These are phyloP conservation scores for Aspergillus sp. DNA, from an alignment of 2,329 filamentous ascomycete species.

Conservation along the genomic window DNA sequence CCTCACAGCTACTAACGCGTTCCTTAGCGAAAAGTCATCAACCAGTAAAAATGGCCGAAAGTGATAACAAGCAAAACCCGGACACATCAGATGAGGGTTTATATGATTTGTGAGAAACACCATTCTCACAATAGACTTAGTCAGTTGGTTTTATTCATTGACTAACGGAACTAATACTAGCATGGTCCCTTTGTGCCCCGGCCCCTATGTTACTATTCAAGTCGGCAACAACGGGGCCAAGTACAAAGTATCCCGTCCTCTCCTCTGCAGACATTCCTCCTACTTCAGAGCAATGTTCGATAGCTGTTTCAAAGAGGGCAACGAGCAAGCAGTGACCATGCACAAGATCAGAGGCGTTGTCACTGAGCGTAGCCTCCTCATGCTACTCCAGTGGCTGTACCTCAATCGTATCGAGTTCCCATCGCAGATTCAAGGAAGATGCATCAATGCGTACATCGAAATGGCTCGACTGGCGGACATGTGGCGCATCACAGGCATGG, in stretches of 20 bases:
- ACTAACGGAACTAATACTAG: too few species aligned
- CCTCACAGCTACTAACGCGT: too few species aligned
- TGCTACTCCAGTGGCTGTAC: conserved; percentile 22
- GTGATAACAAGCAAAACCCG: too few species aligned
- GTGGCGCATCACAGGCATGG: conserved; percentile 8
- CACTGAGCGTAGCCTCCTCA: conserved; percentile 14
- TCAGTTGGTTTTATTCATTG: too few species aligned
- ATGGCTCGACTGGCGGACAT: conserved; percentile 18
- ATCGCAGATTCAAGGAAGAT: neutral
- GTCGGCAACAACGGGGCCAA: neutral
- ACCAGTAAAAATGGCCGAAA: too few species aligned
- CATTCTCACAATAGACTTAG: too few species aligned
- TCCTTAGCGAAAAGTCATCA: too few species aligned
- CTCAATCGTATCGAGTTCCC: conserved; percentile 5
- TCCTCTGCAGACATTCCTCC: conserved; percentile 13
- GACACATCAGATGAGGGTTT: too few species aligned
- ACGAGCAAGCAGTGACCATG: conserved; percentile 12
- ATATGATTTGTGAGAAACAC: too few species aligned
- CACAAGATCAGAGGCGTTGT: conserved; percentile 14
- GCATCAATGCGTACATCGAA: conserved; percentile 17
- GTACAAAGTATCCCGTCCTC: conserved; percentile 10
- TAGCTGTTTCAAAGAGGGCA: conserved; percentile 9
- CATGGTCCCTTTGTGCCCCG: conserved; percentile 10
- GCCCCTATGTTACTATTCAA: conserved; percentile 14
- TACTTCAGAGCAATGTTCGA: conserved; percentile 22